Percentiles rank a stretch among this genome's conserved stretches.
Evolutionary conservation across 352 stramenopile species (phyloP).

Genomic region (Blastocystis sp.): DNA sequence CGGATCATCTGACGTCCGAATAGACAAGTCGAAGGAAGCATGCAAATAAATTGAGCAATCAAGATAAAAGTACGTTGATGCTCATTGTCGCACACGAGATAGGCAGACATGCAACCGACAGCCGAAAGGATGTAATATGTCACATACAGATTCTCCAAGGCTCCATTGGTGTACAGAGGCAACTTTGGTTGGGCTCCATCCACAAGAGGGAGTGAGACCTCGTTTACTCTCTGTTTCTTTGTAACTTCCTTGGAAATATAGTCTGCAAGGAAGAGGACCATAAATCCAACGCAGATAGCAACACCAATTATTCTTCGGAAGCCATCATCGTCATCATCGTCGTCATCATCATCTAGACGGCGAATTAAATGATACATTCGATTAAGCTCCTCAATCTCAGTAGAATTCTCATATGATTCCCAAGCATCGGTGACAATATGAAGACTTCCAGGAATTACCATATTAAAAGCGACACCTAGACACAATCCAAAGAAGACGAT

Average conservation of each 20-base stretch:
- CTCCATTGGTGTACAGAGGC: not conserved
- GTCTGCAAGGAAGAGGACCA: constrained; percentile 41
- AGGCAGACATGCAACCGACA: constrained; percentile 41
- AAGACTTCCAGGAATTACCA: constrained; percentile 42
- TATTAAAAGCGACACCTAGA: constrained; percentile 34
- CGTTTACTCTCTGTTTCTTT: not conserved
- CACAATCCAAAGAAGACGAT: constrained; percentile 42
- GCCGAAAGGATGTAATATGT: constrained; percentile 10
- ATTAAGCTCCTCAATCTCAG: not conserved
- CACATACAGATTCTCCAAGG: not conserved
- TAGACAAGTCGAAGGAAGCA: constrained; percentile 5
- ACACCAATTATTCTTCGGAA: constrained; percentile 49
- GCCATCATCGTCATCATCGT: constrained; percentile 21
- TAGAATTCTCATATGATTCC: constrained; percentile 1
- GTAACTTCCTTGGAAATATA: constrained; percentile 38
- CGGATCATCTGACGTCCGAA: constrained; percentile 19
- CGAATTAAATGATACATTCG: not conserved
- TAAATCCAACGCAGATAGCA: constrained; percentile 52
- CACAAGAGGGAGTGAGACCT: not conserved
- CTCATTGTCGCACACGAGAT: constrained; percentile 33
- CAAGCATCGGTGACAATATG: constrained; percentile 30
- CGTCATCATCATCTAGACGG: not conserved
- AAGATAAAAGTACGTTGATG: constrained; percentile 22
- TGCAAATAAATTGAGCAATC: not conserved
- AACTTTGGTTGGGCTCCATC: not conserved